Evolutionary conservation across 73 alveolate genomes (phyloP), one percentile per base, ranked within the genome.

Genomic region (Blepharisma stoltei): DNA sequence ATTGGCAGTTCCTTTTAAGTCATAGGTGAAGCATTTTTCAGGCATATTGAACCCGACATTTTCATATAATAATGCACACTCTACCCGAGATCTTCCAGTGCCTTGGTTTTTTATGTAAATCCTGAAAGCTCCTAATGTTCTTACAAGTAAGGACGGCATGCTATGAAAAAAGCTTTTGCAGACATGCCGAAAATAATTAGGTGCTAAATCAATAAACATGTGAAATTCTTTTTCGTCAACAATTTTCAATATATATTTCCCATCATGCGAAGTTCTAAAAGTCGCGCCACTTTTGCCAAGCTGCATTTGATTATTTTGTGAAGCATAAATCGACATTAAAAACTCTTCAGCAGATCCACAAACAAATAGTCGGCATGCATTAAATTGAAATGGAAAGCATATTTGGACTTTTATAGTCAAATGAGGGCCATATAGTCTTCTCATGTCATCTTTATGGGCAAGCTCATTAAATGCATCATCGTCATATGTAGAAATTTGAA

Each of bases 181-280:
- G n/a, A 70, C 67, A 80, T 84, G 82, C 43, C 84, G 84, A 50
- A 84, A 84, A 68, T 84, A 84, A 44, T 67, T 45, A 8, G 85
- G 88, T 6, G 92, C 92, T 18, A 85, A 69, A 46, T 85, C 89
- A 20, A 54, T 38, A 60, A 85, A 85, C 92, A 85, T 85, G 67
- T 81, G 76, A 45, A 81, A 52, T 55, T 85, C 92, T 43, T 71
- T 85, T 32, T 70, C 80, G 41, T 85, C 83, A 49, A 85, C 76
- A 54, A 54, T 81, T 76, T 85, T 85, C 46, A 81, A 54, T 27
- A 85, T 86, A 67, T 80, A 85, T 49, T 78, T 71, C 66, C 60
- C 60, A 43, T 44, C 45, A 43, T 38, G 23, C 0, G 54, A 14
- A 9, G 11, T 46, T 14, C 14, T 14, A 43, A 69, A 69, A 69